phyloP scores from a whole-genome alignment of 306 rosid genomes.

The Comarum palustre region DNA sequence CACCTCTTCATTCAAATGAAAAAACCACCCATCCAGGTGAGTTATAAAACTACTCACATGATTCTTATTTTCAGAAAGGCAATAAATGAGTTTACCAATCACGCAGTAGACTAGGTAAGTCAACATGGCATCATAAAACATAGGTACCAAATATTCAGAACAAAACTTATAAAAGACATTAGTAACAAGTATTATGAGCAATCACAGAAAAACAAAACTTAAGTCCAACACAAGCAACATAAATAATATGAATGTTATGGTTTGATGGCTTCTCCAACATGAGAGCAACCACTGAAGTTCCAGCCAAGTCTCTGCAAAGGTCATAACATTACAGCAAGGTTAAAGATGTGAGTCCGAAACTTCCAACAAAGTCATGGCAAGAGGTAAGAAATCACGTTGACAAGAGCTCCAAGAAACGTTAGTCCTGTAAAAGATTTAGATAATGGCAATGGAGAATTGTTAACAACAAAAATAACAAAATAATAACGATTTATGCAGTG shows the following conservation, averaged over 20 bases:
- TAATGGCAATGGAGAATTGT: slow-evolving; percentile 55
- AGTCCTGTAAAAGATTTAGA: slow-evolving; percentile 90
- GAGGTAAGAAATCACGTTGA: slow-evolving; percentile 97
- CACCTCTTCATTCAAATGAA: neutral
- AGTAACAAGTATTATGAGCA: slow-evolving; percentile 46
- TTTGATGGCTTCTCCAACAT: slow-evolving; percentile 45
- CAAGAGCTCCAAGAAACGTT: slow-evolving; percentile 98
- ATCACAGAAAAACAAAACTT: slow-evolving; percentile 30
- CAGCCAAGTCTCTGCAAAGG: slow-evolving; percentile 86
- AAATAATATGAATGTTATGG: slow-evolving; percentile 35
- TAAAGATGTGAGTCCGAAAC: slow-evolving; percentile 99
- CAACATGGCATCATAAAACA: slow-evolving; percentile 35
- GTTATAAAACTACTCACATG: neutral
- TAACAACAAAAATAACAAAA: slow-evolving; percentile 48
- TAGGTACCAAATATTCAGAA: slow-evolving; percentile 42
- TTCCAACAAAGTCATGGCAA: slow-evolving; percentile 99
- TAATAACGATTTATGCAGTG: slow-evolving; percentile 20
- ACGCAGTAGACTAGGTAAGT: slow-evolving; percentile 15
- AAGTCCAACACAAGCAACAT: slow-evolving; percentile 44
- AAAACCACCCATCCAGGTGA: slow-evolving; percentile 7
- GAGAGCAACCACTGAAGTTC: slow-evolving; percentile 42
- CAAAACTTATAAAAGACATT: slow-evolving; percentile 40
- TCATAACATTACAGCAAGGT: slow-evolving; percentile 98
- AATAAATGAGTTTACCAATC: neutral
- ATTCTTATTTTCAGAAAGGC: neutral